These are phyloP conservation scores for Acephala macrosclerotiorum DNA, from an alignment of 2,329 filamentous ascomycete genomes.

Conservation along the genomic window DNA sequence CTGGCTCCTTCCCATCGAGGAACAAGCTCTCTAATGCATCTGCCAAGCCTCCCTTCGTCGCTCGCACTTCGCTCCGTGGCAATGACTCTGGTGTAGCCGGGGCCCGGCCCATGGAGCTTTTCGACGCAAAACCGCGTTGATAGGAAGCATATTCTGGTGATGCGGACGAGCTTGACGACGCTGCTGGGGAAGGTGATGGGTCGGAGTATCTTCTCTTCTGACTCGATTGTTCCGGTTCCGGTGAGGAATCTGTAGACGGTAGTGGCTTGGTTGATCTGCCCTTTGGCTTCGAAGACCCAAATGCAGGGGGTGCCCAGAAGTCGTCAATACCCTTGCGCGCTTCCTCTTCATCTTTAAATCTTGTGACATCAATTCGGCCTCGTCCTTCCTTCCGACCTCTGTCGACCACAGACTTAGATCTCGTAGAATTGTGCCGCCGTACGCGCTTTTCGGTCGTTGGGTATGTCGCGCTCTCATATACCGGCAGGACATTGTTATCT, in stretches of 20 bases:
- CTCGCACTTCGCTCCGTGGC: conserved; percentile 3
- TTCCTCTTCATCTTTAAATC: conserved; percentile 30
- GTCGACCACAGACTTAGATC: conserved; percentile 23
- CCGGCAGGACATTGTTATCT: neutral
- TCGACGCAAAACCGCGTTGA: neutral
- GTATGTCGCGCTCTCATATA: neutral
- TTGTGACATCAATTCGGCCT: conserved; percentile 22
- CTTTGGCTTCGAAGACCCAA: conserved; percentile 11
- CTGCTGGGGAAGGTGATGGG: neutral
- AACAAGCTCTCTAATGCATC: conserved; percentile 19
- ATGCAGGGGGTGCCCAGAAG: conserved; percentile 35
- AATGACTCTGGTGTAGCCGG: conserved; percentile 24
- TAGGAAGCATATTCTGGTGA: neutral
- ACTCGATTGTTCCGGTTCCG: neutral
- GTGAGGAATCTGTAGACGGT: conserved; percentile 5
- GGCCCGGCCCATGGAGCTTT: neutral
- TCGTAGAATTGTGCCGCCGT: neutral
- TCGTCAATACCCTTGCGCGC: conserved; percentile 25
- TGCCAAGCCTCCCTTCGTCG: neutral
- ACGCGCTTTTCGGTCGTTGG: neutral
- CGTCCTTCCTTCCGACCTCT: conserved; percentile 14
- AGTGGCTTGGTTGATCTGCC: neutral
- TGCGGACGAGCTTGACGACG: neutral
- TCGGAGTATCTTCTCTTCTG: conserved; percentile 3
- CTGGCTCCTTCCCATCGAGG: conserved; percentile 7